Conservation (phyloP, 345 rosid species). For the Populus davidiana region DNA sequence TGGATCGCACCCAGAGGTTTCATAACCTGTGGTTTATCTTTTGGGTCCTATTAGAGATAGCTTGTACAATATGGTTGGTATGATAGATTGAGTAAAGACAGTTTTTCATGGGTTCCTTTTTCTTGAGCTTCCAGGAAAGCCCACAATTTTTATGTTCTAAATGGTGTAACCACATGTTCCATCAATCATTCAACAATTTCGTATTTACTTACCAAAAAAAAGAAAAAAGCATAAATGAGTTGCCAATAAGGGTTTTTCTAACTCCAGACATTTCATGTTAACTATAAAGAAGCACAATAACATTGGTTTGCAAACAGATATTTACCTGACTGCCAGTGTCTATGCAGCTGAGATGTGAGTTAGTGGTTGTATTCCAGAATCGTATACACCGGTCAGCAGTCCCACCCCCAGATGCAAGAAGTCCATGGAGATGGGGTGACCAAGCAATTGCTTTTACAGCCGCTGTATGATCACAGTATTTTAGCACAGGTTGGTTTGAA, state of each 20-base stretch:
- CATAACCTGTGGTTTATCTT: not conserved
- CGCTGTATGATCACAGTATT: conserved; percentile 90
- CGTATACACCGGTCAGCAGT: conserved; percentile 96
- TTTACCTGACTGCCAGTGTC: conserved; percentile 96
- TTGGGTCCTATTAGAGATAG: not conserved
- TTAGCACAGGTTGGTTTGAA: conserved; percentile 84
- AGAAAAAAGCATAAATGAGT: not conserved
- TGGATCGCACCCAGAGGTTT: not conserved
- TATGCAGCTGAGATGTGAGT: conserved; percentile 78
- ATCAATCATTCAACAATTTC: not conserved
- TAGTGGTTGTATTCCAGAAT: conserved; percentile 96
- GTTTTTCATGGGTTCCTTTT: not conserved
- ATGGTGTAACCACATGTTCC: not conserved
- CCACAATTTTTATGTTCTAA: not conserved
- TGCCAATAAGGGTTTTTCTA: not conserved
- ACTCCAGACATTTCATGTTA: not conserved
- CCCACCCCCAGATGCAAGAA: conserved; percentile 99
- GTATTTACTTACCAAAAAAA: not conserved
- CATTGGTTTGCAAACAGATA: not conserved
- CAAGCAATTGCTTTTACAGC: conserved; percentile 99
- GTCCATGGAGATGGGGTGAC: conserved; percentile 98
- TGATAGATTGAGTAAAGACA: not conserved
- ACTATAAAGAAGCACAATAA: too few relatives aligned
- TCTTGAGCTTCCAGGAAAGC: not conserved
- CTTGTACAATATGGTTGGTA: not conserved